phyloP scores from a whole-genome alignment of 495 filamentous ascomycete species.

The Penicillium coprophilum region DNA sequence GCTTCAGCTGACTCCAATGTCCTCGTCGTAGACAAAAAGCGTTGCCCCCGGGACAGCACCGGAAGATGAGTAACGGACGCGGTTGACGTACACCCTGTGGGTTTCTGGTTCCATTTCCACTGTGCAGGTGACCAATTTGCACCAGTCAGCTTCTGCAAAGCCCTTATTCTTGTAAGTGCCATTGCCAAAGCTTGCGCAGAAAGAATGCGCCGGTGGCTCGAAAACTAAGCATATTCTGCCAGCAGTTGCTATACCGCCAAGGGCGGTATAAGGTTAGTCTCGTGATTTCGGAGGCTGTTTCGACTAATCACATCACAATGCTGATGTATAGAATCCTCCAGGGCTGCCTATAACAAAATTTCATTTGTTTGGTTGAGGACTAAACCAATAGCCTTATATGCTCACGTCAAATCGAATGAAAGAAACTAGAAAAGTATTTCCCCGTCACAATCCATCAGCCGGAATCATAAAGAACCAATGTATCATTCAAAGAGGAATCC shows the following conservation, averaged over 20 bases:
- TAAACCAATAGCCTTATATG: background rate
- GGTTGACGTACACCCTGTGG: background rate
- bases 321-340: background rate
- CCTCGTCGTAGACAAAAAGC: slow-evolving; percentile 16
- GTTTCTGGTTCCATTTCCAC: slow-evolving; percentile 6
- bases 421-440: too few species aligned
- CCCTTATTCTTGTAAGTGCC: slow-evolving; percentile 28
- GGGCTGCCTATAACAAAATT: too few species aligned
- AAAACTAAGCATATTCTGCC: slow-evolving; percentile 24
- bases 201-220: slow-evolving; percentile 7
- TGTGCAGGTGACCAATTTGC: slow-evolving; percentile 7
- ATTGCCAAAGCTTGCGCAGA: slow-evolving; percentile 25
- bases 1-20: slow-evolving; percentile 6
- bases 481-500: too few species aligned
- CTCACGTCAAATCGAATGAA: background rate
- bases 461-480: background rate
- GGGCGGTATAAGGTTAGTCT: slow-evolving; percentile 11
- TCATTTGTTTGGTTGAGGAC: background rate
- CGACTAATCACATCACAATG: background rate
- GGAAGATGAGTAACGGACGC: background rate
- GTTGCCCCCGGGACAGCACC: background rate
- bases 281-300: background rate
- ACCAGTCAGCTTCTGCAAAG: slow-evolving; percentile 20
- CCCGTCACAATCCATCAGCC: background rate
- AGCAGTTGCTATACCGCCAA: slow-evolving; percentile 15